phyloP scores from a whole-genome alignment of 306 rosid species.

The Arachis hypogaea region DNA sequence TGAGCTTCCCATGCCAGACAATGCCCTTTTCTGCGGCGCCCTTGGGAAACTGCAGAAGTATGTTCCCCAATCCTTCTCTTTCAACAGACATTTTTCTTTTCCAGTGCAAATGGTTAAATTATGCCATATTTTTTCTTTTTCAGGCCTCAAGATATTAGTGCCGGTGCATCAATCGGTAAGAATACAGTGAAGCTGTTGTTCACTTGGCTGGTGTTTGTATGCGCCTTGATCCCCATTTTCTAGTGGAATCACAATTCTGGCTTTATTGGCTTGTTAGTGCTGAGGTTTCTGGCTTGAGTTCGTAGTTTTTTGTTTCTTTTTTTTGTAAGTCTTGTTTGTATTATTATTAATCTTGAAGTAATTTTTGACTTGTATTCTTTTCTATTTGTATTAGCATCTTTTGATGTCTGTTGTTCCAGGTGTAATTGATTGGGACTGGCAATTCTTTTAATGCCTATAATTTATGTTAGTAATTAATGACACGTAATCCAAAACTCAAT shows the following conservation, averaged over 20 bases:
- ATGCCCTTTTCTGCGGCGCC: constrained; percentile 83
- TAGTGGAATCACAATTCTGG: constrained; percentile 38
- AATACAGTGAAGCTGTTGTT: constrained; percentile 48
- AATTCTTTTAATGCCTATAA: constrained; percentile 65
- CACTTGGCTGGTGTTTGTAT: constrained; percentile 47
- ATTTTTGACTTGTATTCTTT: constrained; percentile 57
- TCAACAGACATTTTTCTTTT: not conserved
- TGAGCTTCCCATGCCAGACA: constrained; percentile 83
- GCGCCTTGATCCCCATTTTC: constrained; percentile 45
- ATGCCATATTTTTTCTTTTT: constrained; percentile 20
- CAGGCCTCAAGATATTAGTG: constrained; percentile 75
- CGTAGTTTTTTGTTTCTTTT: constrained; percentile 28
- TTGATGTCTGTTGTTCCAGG: constrained; percentile 41
- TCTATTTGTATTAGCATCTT: constrained; percentile 28
- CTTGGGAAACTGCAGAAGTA: constrained; percentile 77
- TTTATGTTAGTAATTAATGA: constrained; percentile 45
- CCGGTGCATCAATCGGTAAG: constrained; percentile 45
- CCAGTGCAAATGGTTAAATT: too few relatives aligned
- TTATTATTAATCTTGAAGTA: constrained; percentile 52
- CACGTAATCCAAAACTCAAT: constrained; percentile 53
- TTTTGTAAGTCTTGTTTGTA: constrained; percentile 66
- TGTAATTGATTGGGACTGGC: constrained; percentile 53
- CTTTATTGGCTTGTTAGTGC: constrained; percentile 41
- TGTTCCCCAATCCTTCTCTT: constrained; percentile 30
- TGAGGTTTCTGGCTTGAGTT: constrained; percentile 57